These are phyloP conservation scores for Casuarina equisetifolia DNA, from an alignment of 306 rosid genomes.

Conservation along the genomic window DNA sequence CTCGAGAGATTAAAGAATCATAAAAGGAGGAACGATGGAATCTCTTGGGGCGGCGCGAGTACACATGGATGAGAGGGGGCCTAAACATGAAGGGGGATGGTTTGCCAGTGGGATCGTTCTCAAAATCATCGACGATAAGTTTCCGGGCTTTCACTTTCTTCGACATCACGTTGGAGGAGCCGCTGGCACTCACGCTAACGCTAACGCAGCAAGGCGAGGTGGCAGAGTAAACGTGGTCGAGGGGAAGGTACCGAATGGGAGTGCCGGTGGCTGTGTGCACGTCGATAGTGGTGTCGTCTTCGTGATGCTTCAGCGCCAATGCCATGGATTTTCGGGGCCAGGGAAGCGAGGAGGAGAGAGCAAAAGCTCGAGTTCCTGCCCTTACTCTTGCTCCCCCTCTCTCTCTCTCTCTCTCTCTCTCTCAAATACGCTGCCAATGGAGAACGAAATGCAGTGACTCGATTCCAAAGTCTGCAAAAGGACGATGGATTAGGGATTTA, in stretches of 20 bases:
- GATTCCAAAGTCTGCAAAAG: not conserved
- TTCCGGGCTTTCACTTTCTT: slow-evolving; percentile 90
- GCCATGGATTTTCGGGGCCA: slow-evolving; percentile 37
- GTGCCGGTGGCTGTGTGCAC: slow-evolving; percentile 51
- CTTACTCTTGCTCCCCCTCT: slow-evolving; percentile 1
- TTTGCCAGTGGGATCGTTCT: slow-evolving; percentile 25
- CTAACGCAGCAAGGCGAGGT: slow-evolving; percentile 75
- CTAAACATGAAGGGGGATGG: not conserved
- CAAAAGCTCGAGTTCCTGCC: slow-evolving; percentile 8
- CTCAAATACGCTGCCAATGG: not conserved
- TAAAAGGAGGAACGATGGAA: slow-evolving; percentile 37
- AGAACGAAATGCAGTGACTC: not conserved
- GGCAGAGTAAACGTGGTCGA: slow-evolving; percentile 89
- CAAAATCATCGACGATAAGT: slow-evolving; percentile 35
- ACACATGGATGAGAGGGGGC: slow-evolving; percentile 58
- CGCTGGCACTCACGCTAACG: slow-evolving; percentile 67
- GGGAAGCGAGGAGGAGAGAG: slow-evolving; percentile 18
- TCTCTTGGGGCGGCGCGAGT: slow-evolving; percentile 70
- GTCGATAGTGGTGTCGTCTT: slow-evolving; percentile 64
- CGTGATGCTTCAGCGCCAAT: slow-evolving; percentile 39
- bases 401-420: not conserved
- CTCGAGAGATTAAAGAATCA: slow-evolving; percentile 32
- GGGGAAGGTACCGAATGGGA: slow-evolving; percentile 76
- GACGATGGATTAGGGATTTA: not conserved
- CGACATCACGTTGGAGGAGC: slow-evolving; percentile 91